These are phyloP conservation scores for Cytospora piceae DNA, from an alignment of 2,329 filamentous ascomycete species.

Conservation along the genomic window DNA sequence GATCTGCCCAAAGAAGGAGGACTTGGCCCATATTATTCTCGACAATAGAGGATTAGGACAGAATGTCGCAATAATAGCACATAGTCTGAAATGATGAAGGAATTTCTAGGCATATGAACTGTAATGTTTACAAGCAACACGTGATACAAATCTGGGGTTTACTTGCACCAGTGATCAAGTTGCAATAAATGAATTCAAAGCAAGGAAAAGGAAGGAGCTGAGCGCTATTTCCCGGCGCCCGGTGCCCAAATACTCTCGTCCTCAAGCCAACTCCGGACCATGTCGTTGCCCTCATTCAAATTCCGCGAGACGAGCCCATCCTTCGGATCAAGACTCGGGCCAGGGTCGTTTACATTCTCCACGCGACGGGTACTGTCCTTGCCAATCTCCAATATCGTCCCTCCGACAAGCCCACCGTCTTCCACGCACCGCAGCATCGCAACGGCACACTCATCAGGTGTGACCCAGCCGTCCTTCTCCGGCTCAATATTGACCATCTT, in stretches of 20 bases:
- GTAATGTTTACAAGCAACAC: neutral
- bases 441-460: conserved; percentile 46
- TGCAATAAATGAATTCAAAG: neutral
- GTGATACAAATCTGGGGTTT: neutral
- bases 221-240: neutral
- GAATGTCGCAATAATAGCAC: neutral
- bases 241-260: conserved; percentile 36
- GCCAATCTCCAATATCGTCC: conserved; percentile 48
- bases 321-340: conserved; percentile 39
- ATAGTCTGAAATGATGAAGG: neutral
- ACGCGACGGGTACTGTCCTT: conserved; percentile 40
- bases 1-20: conserved; percentile 6
- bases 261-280: conserved; percentile 37
- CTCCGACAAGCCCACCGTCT: conserved; percentile 41
- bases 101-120: neutral
- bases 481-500: conserved; percentile 45
- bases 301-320: conserved; percentile 39
- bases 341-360: conserved; percentile 43
- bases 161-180: neutral
- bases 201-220: too few relatives aligned
- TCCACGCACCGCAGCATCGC: conserved; percentile 48
- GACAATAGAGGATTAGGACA: neutral
- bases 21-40: conserved; percentile 5
- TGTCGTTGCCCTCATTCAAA: conserved; percentile 34
- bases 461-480: conserved; percentile 45